Evolutionary conservation across 2,329 filamentous ascomycete genomes (phyloP), one percentile per base, ranked within the genome.

Genomic region (Coniochaeta ligniaria): DNA sequence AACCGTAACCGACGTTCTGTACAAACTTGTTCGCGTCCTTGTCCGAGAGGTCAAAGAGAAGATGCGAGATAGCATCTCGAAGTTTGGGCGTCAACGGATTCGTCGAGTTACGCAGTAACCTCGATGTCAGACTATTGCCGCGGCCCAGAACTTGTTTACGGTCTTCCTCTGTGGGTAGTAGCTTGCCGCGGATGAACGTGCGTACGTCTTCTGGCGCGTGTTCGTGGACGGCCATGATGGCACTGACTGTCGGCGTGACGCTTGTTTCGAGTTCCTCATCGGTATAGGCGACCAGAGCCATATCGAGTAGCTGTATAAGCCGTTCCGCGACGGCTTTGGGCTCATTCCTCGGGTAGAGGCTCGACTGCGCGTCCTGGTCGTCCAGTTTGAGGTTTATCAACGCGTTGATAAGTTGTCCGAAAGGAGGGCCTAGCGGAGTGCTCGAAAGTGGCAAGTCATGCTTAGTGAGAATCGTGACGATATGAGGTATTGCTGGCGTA

Each of bases 1-100:
- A 96, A 0, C 95, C 95, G 70, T 96, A 99, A 0, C 95, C 95
- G 14, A 99, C 91, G 66, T 97, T 97, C 58, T 90, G 83, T 0
- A 98, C 90, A 69, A 97, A 95, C 33, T 81, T 89, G 17, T 82
- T 83, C 0, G 93, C 84, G 67, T 97, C 87, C 67, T 87, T 90
- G 64, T 88, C 89, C 0, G 92, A 96, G 31, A 98, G 80, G 65
- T 96, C 90, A 71, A 96, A 99, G 63, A 97, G 83, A 26, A 99
- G 80, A 33, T 88, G 82, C 0, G 90, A 90, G 59, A 96, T 88
- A 20, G 85, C 84, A 55, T 90, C 86, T 20, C 92, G 85, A 3
- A 96, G 77, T 43, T 87, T 86, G 0, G 91, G 85, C 0, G 90
- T 83, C 50, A 85, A 74, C 0, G 92, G 83, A 16, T 90, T 91